A percentile compares a stretch with the other conserved stretches of the same genome.
Evolutionary conservation across 2,329 filamentous ascomycete genomes (phyloP).

Genomic region (Fusarium burgessii): DNA sequence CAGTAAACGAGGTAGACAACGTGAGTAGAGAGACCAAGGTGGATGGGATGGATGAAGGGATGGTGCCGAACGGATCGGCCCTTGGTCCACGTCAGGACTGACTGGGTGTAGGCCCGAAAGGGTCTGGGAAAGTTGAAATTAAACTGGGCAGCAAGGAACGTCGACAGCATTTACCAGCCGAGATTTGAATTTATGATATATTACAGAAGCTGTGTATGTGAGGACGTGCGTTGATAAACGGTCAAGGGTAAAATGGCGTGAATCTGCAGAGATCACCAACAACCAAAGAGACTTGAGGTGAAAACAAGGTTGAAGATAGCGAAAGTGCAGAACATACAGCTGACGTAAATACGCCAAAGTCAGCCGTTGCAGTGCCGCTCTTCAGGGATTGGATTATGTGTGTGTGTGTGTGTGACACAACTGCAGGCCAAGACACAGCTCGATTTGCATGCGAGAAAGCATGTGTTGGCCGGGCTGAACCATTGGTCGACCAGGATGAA

Average conservation of each 20-base stretch:
- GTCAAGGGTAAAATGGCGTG: conserved; percentile 5
- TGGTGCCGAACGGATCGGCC: conserved; percentile 45
- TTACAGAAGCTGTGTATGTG: conserved; percentile 16
- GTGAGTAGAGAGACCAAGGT: conserved; percentile 18
- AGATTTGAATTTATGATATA: conserved; percentile 22
- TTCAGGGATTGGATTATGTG: conserved; percentile 24
- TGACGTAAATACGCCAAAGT: conserved; percentile 27
- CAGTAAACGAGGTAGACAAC: conserved; percentile 18
- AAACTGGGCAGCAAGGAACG: conserved; percentile 36
- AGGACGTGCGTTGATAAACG: background rate
- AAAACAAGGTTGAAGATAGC: conserved; percentile 34
- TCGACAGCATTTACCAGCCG: conserved; percentile 11
- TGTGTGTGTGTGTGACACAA: conserved; percentile 22
- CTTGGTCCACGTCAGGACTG: conserved; percentile 46
- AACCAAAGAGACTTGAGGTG: conserved; percentile 14
- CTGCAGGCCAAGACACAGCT: conserved; percentile 44
- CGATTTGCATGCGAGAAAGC: conserved; percentile 39
- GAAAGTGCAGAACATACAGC: conserved; percentile 23
- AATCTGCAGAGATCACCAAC: conserved; percentile 10
- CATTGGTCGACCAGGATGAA: conserved; percentile 33
- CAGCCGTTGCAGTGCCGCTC: conserved; percentile 32
- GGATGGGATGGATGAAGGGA: conserved; percentile 6
- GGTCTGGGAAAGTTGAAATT: conserved; percentile 26
- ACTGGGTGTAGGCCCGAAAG: conserved; percentile 29
- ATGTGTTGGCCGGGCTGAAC: conserved; percentile 36